Percentiles rank a stretch among this genome's conserved stretches.
These are phyloP conservation scores for Guyanaporus albipodus DNA, from an alignment of 768 basidiomycete species.

Conservation along the genomic window DNA sequence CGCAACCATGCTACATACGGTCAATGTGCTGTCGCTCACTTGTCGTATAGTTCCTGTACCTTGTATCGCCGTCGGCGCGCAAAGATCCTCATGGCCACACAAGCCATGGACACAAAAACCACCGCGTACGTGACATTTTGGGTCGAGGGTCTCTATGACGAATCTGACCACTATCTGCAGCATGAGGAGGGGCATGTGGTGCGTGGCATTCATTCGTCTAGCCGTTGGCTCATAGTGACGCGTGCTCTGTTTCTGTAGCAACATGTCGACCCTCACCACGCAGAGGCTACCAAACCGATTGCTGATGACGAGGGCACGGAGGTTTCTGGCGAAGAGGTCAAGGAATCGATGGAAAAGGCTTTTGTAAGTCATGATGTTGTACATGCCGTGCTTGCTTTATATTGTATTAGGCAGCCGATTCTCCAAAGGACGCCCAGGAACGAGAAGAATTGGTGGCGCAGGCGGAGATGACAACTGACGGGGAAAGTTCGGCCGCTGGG, in stretches of 20 bases:
- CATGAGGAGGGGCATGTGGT: conserved; percentile 16
- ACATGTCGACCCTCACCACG: conserved; percentile 9
- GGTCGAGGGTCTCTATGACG: neutral
- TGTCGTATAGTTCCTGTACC: conserved; percentile 26
- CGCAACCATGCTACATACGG: neutral
- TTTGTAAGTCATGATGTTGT: conserved; percentile 18
- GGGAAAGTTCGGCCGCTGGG: neutral
- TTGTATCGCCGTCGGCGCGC: conserved; percentile 31
- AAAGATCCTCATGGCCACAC: conserved; percentile 20
- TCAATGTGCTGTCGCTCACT: neutral
- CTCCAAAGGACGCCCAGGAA: conserved; percentile 31
- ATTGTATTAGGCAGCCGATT: conserved; percentile 27
- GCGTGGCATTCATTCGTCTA: conserved; percentile 1
- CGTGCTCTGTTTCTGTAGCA: conserved; percentile 13
- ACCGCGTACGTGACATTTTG: conserved; percentile 19
- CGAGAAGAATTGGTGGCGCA: conserved; percentile 21
- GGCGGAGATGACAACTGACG: neutral
- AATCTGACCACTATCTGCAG: conserved; percentile 18
- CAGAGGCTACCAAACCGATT: conserved; percentile 11
- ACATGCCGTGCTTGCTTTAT: neutral
- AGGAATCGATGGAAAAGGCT: conserved; percentile 28
- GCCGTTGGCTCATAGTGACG: neutral
- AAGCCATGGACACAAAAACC: conserved; percentile 18
- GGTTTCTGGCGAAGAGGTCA: conserved; percentile 28
- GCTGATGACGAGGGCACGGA: conserved; percentile 31